Conservation (phyloP, 1,139 yeast genomes). For the Geotrichum aggregatum region DNA sequence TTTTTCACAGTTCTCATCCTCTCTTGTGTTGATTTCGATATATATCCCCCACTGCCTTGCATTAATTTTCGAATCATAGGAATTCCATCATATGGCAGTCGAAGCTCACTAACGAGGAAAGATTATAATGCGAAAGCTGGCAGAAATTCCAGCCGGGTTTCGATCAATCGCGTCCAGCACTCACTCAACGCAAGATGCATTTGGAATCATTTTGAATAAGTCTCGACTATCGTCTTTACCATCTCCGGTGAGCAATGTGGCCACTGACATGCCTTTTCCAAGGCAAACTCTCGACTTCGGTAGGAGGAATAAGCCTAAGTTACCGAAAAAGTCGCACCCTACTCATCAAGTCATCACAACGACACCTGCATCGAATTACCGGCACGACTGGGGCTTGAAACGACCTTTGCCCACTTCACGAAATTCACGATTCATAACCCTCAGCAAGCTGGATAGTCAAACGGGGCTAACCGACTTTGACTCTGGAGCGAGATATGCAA, state of each 20-base stretch:
- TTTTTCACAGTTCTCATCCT: slow-evolving; percentile 4
- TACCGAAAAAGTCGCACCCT: slow-evolving; percentile 33
- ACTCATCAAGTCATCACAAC: slow-evolving; percentile 53
- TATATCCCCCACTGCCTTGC: background rate
- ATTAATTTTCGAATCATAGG: background rate
- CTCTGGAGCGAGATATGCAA: slow-evolving; percentile 44
- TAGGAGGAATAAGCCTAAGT: background rate
- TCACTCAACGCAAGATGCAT: slow-evolving; percentile 1
- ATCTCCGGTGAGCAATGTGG: background rate
- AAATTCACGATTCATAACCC: slow-evolving; percentile 44
- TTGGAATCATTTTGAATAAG: slow-evolving; percentile 3
- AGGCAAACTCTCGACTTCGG: background rate
- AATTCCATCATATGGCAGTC: too few species aligned
- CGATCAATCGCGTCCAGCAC: slow-evolving; percentile 6
- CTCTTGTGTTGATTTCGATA: background rate
- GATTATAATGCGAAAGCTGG: slow-evolving; percentile 9
- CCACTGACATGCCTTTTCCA: background rate
- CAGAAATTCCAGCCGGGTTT: slow-evolving; percentile 7
- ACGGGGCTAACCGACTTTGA: slow-evolving; percentile 51
- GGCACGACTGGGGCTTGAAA: slow-evolving; percentile 56
- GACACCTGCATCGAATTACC: slow-evolving; percentile 45
- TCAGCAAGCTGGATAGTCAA: slow-evolving; percentile 47
- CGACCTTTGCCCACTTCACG: slow-evolving; percentile 46
- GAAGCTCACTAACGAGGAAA: background rate
- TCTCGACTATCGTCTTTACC: slow-evolving; percentile 12